Evolutionary conservation across 2,329 filamentous ascomycete species (phyloP), one percentile per base, ranked within the genome.

Genomic region (Pochonia chlamydosporia): DNA sequence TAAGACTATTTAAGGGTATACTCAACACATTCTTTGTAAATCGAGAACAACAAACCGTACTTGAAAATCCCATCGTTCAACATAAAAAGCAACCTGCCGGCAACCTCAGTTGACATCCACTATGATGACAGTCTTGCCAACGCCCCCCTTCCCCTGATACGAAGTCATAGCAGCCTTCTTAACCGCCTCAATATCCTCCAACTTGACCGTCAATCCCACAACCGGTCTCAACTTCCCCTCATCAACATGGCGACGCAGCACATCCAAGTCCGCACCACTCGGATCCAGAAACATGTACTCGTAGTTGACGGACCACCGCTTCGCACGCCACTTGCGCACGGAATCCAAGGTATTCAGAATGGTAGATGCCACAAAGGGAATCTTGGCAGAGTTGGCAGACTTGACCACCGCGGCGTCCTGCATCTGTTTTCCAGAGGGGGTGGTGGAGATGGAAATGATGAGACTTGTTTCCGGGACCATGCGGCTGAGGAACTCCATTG

Each of bases 91-190:
- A 28, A 28, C 7, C 26, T 8, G 13, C 7, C 13, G 13, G 26
- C 26, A 13, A 28, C 26, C 33, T 36, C 18, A 20, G 11, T 36
- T 20, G 18, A 44, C 20, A 13, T 33, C 31, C 30, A 50, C 40
- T 25, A 51, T 48, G 35, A 53, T 41, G 3, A 73, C 66, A 43
- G 64, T 59, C 53, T 71, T 73, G 11, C 69, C 69, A 26, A 71
- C 40, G 2, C 66, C 69, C 2, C 70, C 69, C 43, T 67, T 67
- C 11, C 58, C 64, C 26, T 61, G 58, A 43, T 64, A 64, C 24
- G 67, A 66, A 53, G 40, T 63, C 52, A 49, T 67, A 69, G 5
- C 45, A 5, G 62, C 68, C 44, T 62, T 56, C 45, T 56, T 59
- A 9, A 73, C 64, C 4, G 53, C 61, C 18, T 65, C 56, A 16